phyloP scores from a whole-genome alignment of 2,329 filamentous ascomycete species.

The Beauveria bassiana region DNA sequence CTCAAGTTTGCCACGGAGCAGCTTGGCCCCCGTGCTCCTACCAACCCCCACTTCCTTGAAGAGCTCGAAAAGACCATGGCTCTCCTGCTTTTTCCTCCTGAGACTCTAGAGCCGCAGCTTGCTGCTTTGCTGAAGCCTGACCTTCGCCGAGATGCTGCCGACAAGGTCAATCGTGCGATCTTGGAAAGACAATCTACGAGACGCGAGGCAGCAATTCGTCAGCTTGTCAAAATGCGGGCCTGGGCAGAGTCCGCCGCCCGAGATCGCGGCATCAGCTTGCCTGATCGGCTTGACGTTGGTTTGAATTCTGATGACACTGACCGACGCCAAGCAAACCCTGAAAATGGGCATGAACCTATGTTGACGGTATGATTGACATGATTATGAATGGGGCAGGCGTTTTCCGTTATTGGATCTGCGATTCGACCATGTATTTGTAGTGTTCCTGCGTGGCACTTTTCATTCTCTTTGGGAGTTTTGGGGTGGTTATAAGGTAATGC shows the following conservation, averaged over 20 bases:
- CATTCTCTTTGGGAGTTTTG: slow-evolving; percentile 1
- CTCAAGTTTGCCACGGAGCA: slow-evolving; percentile 82
- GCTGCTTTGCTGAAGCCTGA: slow-evolving; percentile 70
- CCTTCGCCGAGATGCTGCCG: slow-evolving; percentile 76
- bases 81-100: slow-evolving; percentile 78
- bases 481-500: slow-evolving; percentile 3
- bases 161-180: slow-evolving; percentile 83
- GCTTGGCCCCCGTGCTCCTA: slow-evolving; percentile 78
- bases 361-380: slow-evolving; percentile 36
- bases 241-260: slow-evolving; percentile 70
- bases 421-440: slow-evolving; percentile 8
- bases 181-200: slow-evolving; percentile 63
- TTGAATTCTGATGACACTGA: slow-evolving; percentile 29
- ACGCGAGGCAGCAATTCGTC: slow-evolving; percentile 73
- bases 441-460: not conserved
- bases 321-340: slow-evolving; percentile 18
- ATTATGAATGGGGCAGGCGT: slow-evolving; percentile 7
- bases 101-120: slow-evolving; percentile 68
- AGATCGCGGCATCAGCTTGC: slow-evolving; percentile 23
- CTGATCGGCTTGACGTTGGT: slow-evolving; percentile 29
- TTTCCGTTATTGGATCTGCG: slow-evolving; percentile 13
- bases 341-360: slow-evolving; percentile 44
- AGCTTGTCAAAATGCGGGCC: slow-evolving; percentile 70
- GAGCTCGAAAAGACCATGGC: slow-evolving; percentile 92
- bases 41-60: slow-evolving; percentile 70